Percentiles rank a stretch among this genome's conserved stretches.
phyloP scores from a whole-genome alignment of 2,329 filamentous ascomycete genomes.

The Escovopsis weberi region DNA sequence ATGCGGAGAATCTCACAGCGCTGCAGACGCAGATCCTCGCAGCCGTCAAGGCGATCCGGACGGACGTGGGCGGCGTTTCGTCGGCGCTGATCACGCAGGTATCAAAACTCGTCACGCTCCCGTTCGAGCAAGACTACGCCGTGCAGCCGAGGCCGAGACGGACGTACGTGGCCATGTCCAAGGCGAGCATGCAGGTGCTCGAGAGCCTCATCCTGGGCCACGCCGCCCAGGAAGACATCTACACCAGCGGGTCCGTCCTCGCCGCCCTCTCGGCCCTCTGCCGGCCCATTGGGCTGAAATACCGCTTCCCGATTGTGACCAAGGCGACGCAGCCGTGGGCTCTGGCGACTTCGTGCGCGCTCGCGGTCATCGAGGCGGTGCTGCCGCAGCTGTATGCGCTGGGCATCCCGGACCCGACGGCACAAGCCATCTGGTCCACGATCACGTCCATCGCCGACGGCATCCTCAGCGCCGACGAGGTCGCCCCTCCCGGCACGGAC shows the following conservation, averaged over 20 bases:
- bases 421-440: conserved; percentile 52
- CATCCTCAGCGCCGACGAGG: conserved; percentile 50
- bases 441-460: conserved; percentile 52
- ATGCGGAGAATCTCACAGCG: conserved; percentile 58
- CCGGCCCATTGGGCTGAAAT: conserved; percentile 63
- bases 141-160: conserved; percentile 35
- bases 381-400: conserved; percentile 44
- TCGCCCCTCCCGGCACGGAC: conserved; percentile 28
- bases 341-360: conserved; percentile 55
- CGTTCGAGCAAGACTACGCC: conserved; percentile 36
- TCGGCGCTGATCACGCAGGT: conserved; percentile 55
- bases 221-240: conserved; percentile 50
- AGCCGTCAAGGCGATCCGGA: conserved; percentile 51
- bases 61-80: conserved; percentile 49
- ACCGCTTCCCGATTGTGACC: conserved; percentile 57
- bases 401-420: conserved; percentile 28
- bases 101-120: conserved; percentile 55
- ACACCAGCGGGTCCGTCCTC: conserved; percentile 50
- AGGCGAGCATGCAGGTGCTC: conserved; percentile 60
- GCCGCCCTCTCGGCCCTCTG: conserved; percentile 52
- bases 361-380: conserved; percentile 53
- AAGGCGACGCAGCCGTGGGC: conserved; percentile 65
- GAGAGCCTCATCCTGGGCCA: conserved; percentile 45
- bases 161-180: conserved; percentile 82
- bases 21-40: conserved; percentile 58